Base-by-base conservation (phyloP, 345 rosid species). In the Dipteronia dyeriana region DNA sequence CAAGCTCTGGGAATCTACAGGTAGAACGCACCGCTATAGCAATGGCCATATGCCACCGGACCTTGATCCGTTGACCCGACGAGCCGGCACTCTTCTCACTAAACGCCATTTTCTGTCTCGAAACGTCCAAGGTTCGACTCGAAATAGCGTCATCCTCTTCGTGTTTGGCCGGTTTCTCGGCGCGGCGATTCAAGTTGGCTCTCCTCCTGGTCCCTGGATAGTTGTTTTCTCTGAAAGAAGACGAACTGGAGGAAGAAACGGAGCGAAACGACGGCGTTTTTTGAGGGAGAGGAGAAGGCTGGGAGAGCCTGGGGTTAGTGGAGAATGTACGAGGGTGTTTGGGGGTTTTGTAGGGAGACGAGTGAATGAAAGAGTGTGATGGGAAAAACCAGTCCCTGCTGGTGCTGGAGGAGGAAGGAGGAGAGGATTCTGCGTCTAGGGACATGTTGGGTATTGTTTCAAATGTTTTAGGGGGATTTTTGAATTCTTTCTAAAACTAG, bases 381-480 rank as follows among this genome's bases (percentile, higher is more conserved):
- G 92, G 92, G 89, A 89, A 88, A 81, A 89, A 84, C 90, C 90
- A 88, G 88, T 91, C 95, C 56, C 90, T 82, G 79, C 78, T 45
- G 4, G 63, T 54, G 80, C 85, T 64, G 67, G 85, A 80, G 62
- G 70, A 54, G 82, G 86, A 65, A 70, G 85, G 79, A 62, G 84
- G 79, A 5, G 83, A 68, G 0, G 83, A 51, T 14, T 87, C 43
- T 31, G 81, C 26, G 79, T 78, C 84, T 3, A 9, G 67, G 86
- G 87, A 84, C 90, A 87, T 88, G 59, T 38, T 53, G 17, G 81
- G 31, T 47, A 78, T 68, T 75, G 38, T 13, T 10, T 11, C 4
- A 51, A 78, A 78, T 8, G n/a, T 17, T 64, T 9, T 14, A 20
- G 57, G 75, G 78, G 53, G 1, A 1, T 47, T 11, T 41, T 61